These are phyloP conservation scores for Hypoxylon sp. DNA, from an alignment of 2,329 filamentous ascomycete genomes.

Conservation along the genomic window DNA sequence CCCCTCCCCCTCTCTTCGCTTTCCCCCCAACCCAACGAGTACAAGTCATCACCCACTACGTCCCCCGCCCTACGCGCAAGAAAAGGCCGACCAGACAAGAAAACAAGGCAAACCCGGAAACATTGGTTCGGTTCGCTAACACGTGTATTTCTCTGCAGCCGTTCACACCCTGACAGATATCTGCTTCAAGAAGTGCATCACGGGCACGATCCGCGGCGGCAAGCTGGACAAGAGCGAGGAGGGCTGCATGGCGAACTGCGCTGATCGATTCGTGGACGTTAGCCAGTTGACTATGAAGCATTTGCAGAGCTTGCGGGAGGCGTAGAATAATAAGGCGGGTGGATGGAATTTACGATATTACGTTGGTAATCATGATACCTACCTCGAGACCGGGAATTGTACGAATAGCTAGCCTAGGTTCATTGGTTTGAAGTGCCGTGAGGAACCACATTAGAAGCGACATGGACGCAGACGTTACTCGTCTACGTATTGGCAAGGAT, in stretches of 20 bases:
- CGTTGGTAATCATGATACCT: constrained; percentile 8
- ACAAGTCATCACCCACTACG: background rate
- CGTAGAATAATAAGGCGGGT: constrained; percentile 24
- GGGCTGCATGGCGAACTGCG: constrained; percentile 89
- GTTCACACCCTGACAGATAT: constrained; percentile 74
- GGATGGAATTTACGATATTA: constrained; percentile 13
- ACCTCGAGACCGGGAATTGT: constrained; percentile 16
- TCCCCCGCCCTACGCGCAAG: background rate
- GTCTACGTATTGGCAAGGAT: constrained; percentile 3
- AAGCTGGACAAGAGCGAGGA: constrained; percentile 85
- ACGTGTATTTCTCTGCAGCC: constrained; percentile 56
- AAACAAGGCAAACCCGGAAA: background rate
- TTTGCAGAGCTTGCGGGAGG: constrained; percentile 73
- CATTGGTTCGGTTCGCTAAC: constrained; percentile 21
- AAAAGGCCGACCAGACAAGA: background rate
- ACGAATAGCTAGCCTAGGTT: constrained; percentile 17
- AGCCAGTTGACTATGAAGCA: constrained; percentile 89
- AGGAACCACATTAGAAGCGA: background rate
- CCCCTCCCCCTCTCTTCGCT: constrained; percentile 32
- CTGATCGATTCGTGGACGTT: constrained; percentile 92
- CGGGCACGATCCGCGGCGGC: constrained; percentile 77
- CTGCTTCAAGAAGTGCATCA: constrained; percentile 97
- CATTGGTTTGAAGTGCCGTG: background rate
- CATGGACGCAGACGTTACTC: constrained; percentile 8
- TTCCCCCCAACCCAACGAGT: constrained; percentile 7